Evolutionary conservation across 2,329 filamentous ascomycete genomes (phyloP).

Genomic region (Truncatella angustata): DNA sequence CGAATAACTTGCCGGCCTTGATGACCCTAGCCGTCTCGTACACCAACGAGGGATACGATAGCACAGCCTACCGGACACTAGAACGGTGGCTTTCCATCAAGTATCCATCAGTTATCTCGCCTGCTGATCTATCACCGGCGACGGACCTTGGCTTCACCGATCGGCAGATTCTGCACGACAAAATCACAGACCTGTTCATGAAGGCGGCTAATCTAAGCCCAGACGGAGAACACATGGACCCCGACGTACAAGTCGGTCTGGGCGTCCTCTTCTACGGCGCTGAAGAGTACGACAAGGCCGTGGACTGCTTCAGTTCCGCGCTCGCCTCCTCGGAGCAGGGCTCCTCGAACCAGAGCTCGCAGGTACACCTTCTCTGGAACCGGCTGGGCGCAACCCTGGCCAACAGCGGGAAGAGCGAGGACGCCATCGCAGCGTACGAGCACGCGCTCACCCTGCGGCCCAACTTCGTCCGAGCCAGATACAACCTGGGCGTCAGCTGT

Average conservation of each 20-base stretch:
- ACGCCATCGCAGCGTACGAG: slow-evolving; percentile 95
- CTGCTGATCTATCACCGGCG: slow-evolving; percentile 68
- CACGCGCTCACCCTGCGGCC: slow-evolving; percentile 85
- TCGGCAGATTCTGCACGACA: slow-evolving; percentile 82
- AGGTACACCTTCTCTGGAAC: slow-evolving; percentile 96
- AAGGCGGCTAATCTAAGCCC: slow-evolving; percentile 88
- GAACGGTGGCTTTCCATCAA: slow-evolving; percentile 97
- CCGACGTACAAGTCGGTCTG: slow-evolving; percentile 94
- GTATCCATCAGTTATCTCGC: slow-evolving; percentile 79
- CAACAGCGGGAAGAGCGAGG: slow-evolving; percentile 89
- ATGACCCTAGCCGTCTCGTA: slow-evolving; percentile 97
- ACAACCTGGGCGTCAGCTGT: slow-evolving; percentile 94
- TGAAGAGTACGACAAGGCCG: slow-evolving; percentile 97
- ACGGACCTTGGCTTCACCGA: slow-evolving; percentile 94
- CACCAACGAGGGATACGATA: slow-evolving; percentile 98
- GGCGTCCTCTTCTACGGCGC: slow-evolving; percentile 97
- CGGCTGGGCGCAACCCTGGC: slow-evolving; percentile 92
- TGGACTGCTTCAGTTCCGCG: slow-evolving; percentile 95
- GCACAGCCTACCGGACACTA: slow-evolving; percentile 90
- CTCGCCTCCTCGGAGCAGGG: slow-evolving; percentile 83
- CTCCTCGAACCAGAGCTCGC: slow-evolving; percentile 76
- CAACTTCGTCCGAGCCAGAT: slow-evolving; percentile 95
- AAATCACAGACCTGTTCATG: slow-evolving; percentile 89
- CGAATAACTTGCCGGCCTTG: slow-evolving; percentile 80
- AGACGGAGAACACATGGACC: slow-evolving; percentile 93